These are phyloP conservation scores for Agrocybe pediades DNA, from an alignment of 768 basidiomycete genomes.

Conservation along the genomic window DNA sequence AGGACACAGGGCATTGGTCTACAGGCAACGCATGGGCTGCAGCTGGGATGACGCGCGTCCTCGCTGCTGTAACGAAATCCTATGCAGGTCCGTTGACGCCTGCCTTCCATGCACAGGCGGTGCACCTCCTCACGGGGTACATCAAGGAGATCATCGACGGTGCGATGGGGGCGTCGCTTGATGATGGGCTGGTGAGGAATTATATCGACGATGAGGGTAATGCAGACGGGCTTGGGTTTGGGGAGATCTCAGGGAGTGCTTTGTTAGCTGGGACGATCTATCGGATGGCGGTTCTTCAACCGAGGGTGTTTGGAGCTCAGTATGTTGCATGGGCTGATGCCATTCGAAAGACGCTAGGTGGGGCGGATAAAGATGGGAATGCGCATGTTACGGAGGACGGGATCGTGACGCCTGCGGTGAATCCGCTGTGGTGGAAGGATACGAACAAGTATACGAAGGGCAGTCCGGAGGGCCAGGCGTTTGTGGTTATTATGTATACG, in stretches of 20 bases:
- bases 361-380: slow-evolving; percentile 24
- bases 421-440: slow-evolving; percentile 40
- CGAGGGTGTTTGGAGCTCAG: slow-evolving; percentile 24
- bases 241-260: slow-evolving; percentile 44
- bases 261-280: slow-evolving; percentile 41
- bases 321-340: slow-evolving; percentile 41
- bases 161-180: slow-evolving; percentile 31
- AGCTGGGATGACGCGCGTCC: slow-evolving; percentile 62
- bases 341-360: slow-evolving; percentile 27
- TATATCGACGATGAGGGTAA: slow-evolving; percentile 37
- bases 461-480: slow-evolving; percentile 43
- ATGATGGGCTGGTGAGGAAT: slow-evolving; percentile 41
- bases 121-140: slow-evolving; percentile 31
- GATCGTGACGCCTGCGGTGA: slow-evolving; percentile 36
- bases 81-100: slow-evolving; percentile 13
- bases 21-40: slow-evolving; percentile 73
- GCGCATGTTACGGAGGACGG: slow-evolving; percentile 32
- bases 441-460: slow-evolving; percentile 33
- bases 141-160: slow-evolving; percentile 50
- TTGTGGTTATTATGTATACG: slow-evolving; percentile 41
- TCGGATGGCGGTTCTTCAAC: slow-evolving; percentile 39
- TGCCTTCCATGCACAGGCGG: slow-evolving; percentile 32
- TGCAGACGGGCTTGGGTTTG: slow-evolving; percentile 35
- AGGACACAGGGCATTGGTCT: slow-evolving; percentile 45
- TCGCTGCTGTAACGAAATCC: slow-evolving; percentile 16